Evolutionary conservation across 768 basidiomycete genomes (phyloP).

Genomic region (Kondoa malvinella): DNA sequence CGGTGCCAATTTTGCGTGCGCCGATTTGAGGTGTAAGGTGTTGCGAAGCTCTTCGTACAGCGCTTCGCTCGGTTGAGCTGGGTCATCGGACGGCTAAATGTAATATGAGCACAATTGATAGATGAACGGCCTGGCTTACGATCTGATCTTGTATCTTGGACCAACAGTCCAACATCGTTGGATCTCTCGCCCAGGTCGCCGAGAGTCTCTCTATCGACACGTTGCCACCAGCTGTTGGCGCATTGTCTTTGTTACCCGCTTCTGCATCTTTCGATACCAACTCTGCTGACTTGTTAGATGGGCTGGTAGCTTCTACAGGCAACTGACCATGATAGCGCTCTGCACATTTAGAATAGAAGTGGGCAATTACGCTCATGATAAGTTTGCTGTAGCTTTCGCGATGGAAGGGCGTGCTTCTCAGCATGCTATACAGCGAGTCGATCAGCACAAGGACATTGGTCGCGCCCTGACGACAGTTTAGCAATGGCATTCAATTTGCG

Average conservation of each 20-base stretch:
- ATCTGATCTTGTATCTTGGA: neutral
- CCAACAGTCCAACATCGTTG: neutral
- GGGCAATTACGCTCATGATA: conserved; percentile 81
- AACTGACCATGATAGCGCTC: conserved; percentile 61
- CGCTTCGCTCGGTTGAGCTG: conserved; percentile 33
- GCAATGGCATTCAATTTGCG: neutral
- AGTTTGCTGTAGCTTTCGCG: conserved; percentile 85
- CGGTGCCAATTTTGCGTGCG: conserved; percentile 40
- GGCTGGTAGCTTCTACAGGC: no score
- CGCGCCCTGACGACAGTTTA: conserved; percentile 42
- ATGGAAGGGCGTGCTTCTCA: conserved; percentile 80
- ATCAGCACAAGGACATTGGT: conserved; percentile 73
- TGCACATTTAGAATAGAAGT: conserved; percentile 87
- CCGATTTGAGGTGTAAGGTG: conserved; percentile 51
- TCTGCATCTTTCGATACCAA: neutral
- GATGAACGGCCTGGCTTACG: neutral
- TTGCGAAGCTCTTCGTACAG: conserved; percentile 62
- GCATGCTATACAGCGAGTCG: conserved; percentile 80
- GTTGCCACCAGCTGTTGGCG: neutral
- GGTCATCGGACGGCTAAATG: conserved; percentile 6
- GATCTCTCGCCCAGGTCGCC: neutral
- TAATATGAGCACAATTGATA: neutral
- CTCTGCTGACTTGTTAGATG: neutral
- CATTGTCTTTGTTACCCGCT: neutral
- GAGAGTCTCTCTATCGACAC: neutral